A percentile compares a stretch with the other conserved stretches of the same genome.
Evolutionary conservation across 148 eudicot species (phyloP).

Genomic region (Cornus kousa): DNA sequence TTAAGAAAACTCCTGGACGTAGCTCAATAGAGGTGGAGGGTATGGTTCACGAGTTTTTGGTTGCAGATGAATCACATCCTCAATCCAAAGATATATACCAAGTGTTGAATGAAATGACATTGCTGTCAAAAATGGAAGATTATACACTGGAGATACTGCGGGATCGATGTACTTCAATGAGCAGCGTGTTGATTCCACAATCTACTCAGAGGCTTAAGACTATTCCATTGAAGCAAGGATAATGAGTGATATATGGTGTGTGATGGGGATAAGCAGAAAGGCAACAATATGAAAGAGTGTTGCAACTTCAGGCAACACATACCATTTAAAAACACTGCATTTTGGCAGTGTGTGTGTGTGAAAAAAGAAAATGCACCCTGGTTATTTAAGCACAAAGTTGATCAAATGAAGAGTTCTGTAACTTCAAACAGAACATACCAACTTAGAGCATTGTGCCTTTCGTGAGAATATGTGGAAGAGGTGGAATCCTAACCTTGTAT

Average conservation of each 20-base stretch:
- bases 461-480: background rate
- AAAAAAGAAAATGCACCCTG: background rate
- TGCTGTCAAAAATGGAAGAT: constrained; percentile 27
- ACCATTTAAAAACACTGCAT: too few species aligned
- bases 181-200: background rate
- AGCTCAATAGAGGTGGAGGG: constrained; percentile 72
- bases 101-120: constrained; percentile 32
- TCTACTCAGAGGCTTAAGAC: background rate
- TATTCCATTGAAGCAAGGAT: background rate
- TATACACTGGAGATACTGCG: constrained; percentile 7
- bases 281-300: background rate
- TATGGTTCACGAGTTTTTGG: constrained; percentile 55
- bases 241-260: background rate
- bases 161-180: constrained; percentile 1
- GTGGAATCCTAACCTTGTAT: background rate
- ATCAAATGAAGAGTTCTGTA: too few species aligned
- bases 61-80: constrained; percentile 63
- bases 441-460: too few species aligned
- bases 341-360: background rate
- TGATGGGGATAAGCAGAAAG: background rate
- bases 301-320: background rate
- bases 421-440: too few species aligned
- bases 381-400: background rate
- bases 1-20: constrained; percentile 66
- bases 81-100: constrained; percentile 43